These are phyloP conservation scores for Microcyclospora pomicola DNA, from an alignment of 2,329 filamentous ascomycete genomes.

Conservation along the genomic window DNA sequence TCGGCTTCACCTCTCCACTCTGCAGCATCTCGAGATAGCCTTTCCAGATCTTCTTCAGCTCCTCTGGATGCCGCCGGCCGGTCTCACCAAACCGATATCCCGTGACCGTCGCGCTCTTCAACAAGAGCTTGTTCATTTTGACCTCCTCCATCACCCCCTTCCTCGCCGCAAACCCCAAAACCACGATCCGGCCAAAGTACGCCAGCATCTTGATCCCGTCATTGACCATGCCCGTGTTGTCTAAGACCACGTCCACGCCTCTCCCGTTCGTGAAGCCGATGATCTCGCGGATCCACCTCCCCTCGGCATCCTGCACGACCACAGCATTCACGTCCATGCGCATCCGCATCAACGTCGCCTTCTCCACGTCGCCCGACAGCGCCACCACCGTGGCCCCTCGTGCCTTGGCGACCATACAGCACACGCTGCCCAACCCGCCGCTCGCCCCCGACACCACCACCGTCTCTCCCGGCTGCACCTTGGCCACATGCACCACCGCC, in stretches of 20 bases:
- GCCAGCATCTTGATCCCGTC: constrained; percentile 41
- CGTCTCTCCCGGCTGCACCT: constrained; percentile 33
- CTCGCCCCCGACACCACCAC: constrained; percentile 43
- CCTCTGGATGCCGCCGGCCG: constrained; percentile 34
- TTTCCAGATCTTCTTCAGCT: constrained; percentile 37
- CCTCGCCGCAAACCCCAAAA: constrained; percentile 45
- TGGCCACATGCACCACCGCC: constrained; percentile 30
- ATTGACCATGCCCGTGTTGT: constrained; percentile 44
- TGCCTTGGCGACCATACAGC: constrained; percentile 41
- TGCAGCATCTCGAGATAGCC: constrained; percentile 37
- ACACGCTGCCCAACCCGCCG: constrained; percentile 42
- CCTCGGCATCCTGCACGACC: constrained; percentile 28
- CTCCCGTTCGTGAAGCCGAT: constrained; percentile 32
- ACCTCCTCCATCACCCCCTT: constrained; percentile 41
- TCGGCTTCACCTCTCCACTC: constrained; percentile 35
- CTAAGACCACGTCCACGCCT: constrained; percentile 45
- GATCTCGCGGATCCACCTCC: constrained; percentile 39
- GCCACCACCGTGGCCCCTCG: constrained; percentile 41
- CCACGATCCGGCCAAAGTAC: constrained; percentile 40
- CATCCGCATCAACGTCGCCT: constrained; percentile 24
- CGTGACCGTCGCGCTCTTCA: constrained; percentile 40
- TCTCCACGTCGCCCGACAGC: constrained; percentile 35
- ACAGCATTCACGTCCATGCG: constrained; percentile 19
- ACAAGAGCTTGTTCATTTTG: constrained; percentile 40
- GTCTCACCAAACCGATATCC: constrained; percentile 48